Evolutionary conservation across 2,329 filamentous ascomycete species (phyloP), one percentile per base, ranked within the genome.

Genomic region (Stachybotrys chlorohalonatus): DNA sequence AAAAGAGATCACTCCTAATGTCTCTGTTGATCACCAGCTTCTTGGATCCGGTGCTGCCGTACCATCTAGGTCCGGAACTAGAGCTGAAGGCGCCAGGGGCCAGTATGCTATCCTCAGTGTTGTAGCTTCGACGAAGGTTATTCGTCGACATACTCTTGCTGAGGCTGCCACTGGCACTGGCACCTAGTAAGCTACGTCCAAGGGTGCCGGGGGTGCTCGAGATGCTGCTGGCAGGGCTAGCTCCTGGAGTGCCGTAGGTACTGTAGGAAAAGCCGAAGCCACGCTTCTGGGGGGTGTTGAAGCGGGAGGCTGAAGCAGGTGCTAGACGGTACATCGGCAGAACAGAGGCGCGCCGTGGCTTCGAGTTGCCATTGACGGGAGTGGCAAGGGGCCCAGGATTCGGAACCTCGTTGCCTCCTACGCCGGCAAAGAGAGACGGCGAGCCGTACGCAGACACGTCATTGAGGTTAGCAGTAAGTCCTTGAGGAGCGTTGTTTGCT

Each of bases 231-330:
- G 87, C 81, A 24, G 81, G 82, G 61, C 84, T 89, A 55, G 78
- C 85, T 45, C 77, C 84, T 6, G 93, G 91, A 1, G 88, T 92
- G 49, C 90, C 90, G 63, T 95, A 96, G 2, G 86, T 91, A 59
- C 91, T 95, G 72, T 96, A 96, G 2, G 88, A 91, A 68, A 96
- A 95, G 3, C 93, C 93, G 66, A 90, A 96, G 6, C 90, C 90
- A 54, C 87, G 83, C 73, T 90, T 93, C 62, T 91, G 89, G 0
- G 92, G 91, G 0, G 91, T 96, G 32, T 85, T 81, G 55, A 92
- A 85, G 51, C 91, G 87, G 24, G 87, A 87, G 8, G 89, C 85
- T 39, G 89, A 89, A 50, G 84, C 83, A 0, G 91, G 90, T 50
- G 90, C 93, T 60, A 95, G 80, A 72, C 92, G 94, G 75, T 93